Evolutionary conservation across 176 grass and related monocot genomes (phyloP).

Genomic region (Avena insularis): DNA sequence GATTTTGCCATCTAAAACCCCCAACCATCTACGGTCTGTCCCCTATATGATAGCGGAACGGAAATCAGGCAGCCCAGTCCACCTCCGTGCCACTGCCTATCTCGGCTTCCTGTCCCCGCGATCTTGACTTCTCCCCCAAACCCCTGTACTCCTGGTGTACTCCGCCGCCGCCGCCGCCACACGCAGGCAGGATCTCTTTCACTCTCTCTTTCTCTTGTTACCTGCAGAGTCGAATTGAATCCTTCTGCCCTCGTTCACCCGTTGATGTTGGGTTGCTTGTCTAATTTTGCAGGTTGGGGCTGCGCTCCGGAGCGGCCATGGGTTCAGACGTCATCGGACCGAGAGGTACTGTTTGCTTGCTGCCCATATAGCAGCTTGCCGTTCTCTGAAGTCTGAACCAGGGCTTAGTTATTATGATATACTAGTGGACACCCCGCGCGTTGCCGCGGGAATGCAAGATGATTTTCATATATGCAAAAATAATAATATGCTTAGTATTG

Average conservation of each 20-base stretch:
- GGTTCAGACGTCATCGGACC: slow-evolving; percentile 36
- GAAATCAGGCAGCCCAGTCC: slow-evolving; percentile 8
- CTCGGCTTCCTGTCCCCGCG: neutral
- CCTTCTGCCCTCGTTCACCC: neutral
- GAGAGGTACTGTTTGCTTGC: slow-evolving; percentile 29
- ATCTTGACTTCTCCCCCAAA: neutral
- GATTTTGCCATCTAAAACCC: too few relatives aligned
- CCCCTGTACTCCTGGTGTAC: neutral
- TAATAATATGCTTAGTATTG: too few relatives aligned
- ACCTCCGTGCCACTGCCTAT: neutral
- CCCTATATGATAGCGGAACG: neutral
- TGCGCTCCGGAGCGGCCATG: slow-evolving; percentile 38
- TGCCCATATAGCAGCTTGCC: neutral
- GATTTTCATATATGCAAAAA: too few relatives aligned
- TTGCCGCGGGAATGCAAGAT: too few relatives aligned
- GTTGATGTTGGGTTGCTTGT: neutral
- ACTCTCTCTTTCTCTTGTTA: too few relatives aligned
- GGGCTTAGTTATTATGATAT: neutral
- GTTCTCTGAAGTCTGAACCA: neutral
- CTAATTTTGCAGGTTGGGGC: slow-evolving; percentile 8
- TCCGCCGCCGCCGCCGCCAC: slow-evolving; percentile 5
- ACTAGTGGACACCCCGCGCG: too few relatives aligned
- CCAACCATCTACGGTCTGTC: too few relatives aligned
- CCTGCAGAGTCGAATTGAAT: neutral
- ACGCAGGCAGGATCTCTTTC: neutral